Evolutionary conservation across 805 yeast genomes (phyloP), one percentile per base, ranked within the genome.

Genomic region (Saturnispora sanitii): DNA sequence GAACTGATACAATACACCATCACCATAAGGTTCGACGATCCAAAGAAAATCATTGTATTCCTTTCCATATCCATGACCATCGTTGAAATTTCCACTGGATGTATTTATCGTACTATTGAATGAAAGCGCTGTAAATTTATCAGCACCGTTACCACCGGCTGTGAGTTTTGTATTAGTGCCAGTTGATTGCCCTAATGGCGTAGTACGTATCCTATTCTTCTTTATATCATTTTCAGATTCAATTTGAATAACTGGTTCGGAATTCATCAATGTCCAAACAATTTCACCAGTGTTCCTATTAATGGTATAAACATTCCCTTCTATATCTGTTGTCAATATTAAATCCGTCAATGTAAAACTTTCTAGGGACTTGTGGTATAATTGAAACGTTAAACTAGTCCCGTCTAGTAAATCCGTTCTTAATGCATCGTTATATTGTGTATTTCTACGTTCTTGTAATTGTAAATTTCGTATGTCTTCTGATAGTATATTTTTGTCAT

Each of bases 21-120:
- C 95, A 4, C 78, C 79, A 48, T 71, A 73, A 0, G 97, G 97
- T 50, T 92, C 98, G 1, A 92, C 90, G 39, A 90, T 79, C 90
- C 96, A 83, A 0, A 80, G 73, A 38, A 70, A 51, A 17, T 66
- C 64, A 3, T 48, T 32, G 28, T 36, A 35, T 6, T 6, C 31
- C 18, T 28, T 31, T 33, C 5, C 20, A 8, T 22, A 16, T n/a
- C 18, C 20, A 15, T 38, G 38, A 8, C 25, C 29, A 20, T 23
- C 40, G 34, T 27, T 37, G 19, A 11, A 40, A 33, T 9, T 37
- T 8, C 16, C 19, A 16, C 8, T 6, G 8, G 17, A 12, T 17
- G 36, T 16, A n/a, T 9, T n/a, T 19, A 12, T 37, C 7, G 30
- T 3, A 12, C 37, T 38, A 12, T 36, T 33, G 15, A 33, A 25